phyloP scores from a whole-genome alignment of 2,329 filamentous ascomycete genomes.

The Fusarium stilboides region DNA sequence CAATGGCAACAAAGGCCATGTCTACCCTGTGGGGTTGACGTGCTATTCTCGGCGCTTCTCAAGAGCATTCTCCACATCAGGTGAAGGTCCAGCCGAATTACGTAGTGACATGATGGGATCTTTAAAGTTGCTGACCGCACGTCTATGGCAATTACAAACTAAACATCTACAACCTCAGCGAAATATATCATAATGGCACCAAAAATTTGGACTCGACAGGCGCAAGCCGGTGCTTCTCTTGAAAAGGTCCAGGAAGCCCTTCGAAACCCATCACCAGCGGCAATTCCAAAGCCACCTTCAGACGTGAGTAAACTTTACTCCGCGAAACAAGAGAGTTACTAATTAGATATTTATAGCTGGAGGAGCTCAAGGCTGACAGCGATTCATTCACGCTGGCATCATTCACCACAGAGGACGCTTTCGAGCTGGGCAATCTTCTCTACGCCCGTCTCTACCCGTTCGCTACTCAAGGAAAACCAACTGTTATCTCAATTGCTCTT shows the following conservation, averaged over 20 bases:
- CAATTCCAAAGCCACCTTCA: constrained; percentile 41
- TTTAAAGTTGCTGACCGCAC: constrained; percentile 9
- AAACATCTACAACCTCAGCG: not conserved
- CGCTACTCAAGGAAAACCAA: constrained; percentile 55
- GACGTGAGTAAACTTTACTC: constrained; percentile 28
- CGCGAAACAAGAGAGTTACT: not conserved
- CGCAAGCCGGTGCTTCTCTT: constrained; percentile 28
- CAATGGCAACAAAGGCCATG: not conserved
- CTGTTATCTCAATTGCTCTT: constrained; percentile 77
- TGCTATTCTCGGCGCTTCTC: constrained; percentile 15
- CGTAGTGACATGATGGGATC: constrained; percentile 5
- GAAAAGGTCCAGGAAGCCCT: constrained; percentile 44
- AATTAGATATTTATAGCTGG: constrained; percentile 41
- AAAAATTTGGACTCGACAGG: constrained; percentile 36
- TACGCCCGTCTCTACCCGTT: constrained; percentile 73
- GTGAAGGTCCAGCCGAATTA: constrained; percentile 39
- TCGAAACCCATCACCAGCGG: constrained; percentile 23
- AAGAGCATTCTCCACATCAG: constrained; percentile 17
- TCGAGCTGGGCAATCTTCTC: constrained; percentile 75
- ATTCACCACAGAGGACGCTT: constrained; percentile 77
- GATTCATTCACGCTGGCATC: constrained; percentile 63
- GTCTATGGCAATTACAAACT: not conserved
- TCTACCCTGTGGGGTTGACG: not conserved
- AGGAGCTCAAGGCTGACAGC: constrained; percentile 53
- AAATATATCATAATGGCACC: constrained; percentile 28